Base-by-base conservation (phyloP, 495 filamentous ascomycete genomes). In the Penicillium flavigenum region DNA sequence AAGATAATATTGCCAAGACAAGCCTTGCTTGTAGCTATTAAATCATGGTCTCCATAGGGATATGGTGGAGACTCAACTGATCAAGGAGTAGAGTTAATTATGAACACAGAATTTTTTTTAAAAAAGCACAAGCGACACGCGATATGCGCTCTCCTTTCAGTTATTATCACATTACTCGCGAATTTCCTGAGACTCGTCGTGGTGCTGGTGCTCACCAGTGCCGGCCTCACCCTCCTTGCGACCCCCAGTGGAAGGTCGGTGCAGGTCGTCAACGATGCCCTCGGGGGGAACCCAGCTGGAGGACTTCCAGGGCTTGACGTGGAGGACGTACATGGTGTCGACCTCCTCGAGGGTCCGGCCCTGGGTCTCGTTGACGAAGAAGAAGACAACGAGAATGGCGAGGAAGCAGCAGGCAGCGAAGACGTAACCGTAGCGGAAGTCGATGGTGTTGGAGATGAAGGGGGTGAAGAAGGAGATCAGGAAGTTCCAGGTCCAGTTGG, bases 401-500 rank as follows among this genome's bases (percentile, higher is more conserved):
- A 79, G 72, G 59, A 89, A 72, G 66, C 83, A 87, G 76, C 85
- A 90, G 4, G 68, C 83, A 4, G 86, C 89, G 62, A 93, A 92
- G 58, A 95, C 82, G 70, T 89, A 93, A 34, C 90, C 90, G 72
- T 91, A 92, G 24, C 77, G 72, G 73, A 85, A 93, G 58, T 83
- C 78, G 61, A 95, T 92, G 36, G 81, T 77, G 19, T 68, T 68
- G 39, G 79, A 83, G 65, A 90, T 89, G 70, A 89, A 86, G 7
- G 90, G 89, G 2, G 90, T 91, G 76, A 92, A 89, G 80, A 94
- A 91, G 11, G 85, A 84, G 63, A 94, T 85, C 61, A 93, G 70
- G 78, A 93, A 96, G 72, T 95, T 96, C 87, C 86, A 94, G 54
- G 86, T 82, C 91, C 91, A 96, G 77, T 95, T 96, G 52, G 84